Conservation (phyloP, 768 basidiomycete species). For the Mycena vitilis region DNA sequence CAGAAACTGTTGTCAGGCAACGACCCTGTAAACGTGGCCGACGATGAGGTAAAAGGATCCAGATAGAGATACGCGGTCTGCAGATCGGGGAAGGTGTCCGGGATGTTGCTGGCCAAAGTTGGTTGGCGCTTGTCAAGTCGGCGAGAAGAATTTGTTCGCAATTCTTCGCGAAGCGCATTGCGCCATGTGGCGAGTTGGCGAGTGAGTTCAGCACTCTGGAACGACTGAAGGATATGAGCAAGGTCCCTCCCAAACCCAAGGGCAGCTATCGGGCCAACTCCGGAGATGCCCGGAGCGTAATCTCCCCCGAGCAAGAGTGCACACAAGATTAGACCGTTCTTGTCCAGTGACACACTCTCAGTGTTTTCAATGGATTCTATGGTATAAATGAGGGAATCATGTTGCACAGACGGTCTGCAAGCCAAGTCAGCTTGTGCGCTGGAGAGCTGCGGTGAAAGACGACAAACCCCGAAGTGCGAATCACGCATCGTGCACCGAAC, state of each 20-base stretch:
- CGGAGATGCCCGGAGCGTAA: not conserved
- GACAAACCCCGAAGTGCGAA: slow-evolving; percentile 1
- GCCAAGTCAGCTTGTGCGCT: not conserved
- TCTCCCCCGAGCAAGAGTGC: slow-evolving; percentile 1
- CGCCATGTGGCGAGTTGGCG: not conserved
- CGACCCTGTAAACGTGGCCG: no score
- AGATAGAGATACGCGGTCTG: no score
- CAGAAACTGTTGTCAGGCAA: no score
- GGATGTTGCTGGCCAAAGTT: not conserved
- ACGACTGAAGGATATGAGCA: not conserved
- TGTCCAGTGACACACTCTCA: not conserved
- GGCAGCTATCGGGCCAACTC: not conserved
- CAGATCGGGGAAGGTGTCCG: not conserved
- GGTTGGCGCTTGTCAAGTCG: not conserved
- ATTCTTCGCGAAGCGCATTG: not conserved
- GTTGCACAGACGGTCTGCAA: not conserved
- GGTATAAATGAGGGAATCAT: not conserved
- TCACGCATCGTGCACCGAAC: slow-evolving; percentile 1
- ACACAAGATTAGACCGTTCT: not conserved
- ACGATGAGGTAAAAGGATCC: no score
- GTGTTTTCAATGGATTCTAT: not conserved
- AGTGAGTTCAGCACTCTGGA: not conserved
- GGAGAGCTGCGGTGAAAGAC: no score
- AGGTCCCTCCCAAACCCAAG: slow-evolving; percentile 2
- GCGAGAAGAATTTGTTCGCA: not conserved